Conservation (phyloP, 108 stramenopile genomes). For the Nitzschia sp. region DNA sequence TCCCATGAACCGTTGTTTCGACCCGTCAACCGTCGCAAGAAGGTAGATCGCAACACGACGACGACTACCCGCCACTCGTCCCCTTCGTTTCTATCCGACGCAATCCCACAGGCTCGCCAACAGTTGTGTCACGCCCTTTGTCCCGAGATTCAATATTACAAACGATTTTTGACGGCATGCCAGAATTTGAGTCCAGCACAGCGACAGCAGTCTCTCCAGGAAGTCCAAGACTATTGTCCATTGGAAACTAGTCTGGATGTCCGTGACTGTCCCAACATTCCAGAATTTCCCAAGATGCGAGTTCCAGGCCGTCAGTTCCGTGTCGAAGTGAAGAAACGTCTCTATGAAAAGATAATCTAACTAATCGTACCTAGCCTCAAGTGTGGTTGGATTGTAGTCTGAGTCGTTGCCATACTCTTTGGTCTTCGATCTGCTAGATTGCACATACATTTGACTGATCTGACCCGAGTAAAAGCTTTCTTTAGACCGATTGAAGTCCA, state of each 20-base stretch:
- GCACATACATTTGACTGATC: no score
- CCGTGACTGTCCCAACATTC: conserved; percentile 17
- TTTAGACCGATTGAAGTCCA: no score
- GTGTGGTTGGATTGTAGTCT: no score
- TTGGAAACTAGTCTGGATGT: conserved; percentile 1
- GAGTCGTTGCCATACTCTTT: no score
- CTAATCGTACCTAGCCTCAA: no score
- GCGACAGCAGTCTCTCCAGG: conserved; percentile 20
- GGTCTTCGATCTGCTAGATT: no score
- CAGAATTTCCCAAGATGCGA: conserved; percentile 23
- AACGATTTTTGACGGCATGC: conserved; percentile 14
- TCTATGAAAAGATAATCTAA: conserved; percentile 19
- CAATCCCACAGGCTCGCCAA: background rate
- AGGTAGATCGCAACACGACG: background rate
- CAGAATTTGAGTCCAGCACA: conserved; percentile 25
- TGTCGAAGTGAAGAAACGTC: conserved; percentile 30
- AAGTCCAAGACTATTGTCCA: conserved; percentile 26
- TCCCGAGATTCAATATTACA: conserved; percentile 35
- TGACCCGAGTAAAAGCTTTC: no score
- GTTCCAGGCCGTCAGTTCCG: conserved; percentile 20
- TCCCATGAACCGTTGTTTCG: conserved; percentile 29
- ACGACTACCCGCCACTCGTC: background rate
- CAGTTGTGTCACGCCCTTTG: conserved; percentile 35
- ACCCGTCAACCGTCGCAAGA: conserved; percentile 21
- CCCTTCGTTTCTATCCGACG: background rate